Evolutionary conservation across 495 filamentous ascomycete species (phyloP).

Genomic region (Neohortaea acidophila): DNA sequence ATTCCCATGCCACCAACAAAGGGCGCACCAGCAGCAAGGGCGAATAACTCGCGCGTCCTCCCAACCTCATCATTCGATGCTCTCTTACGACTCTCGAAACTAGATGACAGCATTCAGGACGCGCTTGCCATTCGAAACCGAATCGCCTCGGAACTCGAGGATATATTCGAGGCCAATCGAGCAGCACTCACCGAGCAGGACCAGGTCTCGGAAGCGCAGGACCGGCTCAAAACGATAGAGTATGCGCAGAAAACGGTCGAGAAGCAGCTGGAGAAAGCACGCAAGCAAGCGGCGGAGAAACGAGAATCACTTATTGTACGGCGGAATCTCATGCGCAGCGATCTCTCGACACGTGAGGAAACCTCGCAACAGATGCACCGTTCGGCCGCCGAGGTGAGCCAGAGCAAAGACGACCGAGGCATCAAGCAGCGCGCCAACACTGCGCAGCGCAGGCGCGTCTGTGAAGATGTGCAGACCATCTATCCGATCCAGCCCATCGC

Average conservation of each 20-base stretch:
- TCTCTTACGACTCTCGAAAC: conserved; percentile 72
- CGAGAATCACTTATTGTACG: conserved; percentile 49
- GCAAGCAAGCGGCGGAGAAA: conserved; percentile 29
- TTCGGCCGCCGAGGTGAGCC: conserved; percentile 20
- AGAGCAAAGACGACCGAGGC: conserved; percentile 40
- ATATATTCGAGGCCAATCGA: conserved; percentile 45
- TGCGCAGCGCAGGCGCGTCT: conserved; percentile 66
- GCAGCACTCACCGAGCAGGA: conserved; percentile 29
- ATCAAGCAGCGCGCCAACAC: conserved; percentile 39
- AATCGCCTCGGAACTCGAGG: conserved; percentile 62
- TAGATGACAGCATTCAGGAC: conserved; percentile 88
- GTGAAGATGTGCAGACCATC: conserved; percentile 60
- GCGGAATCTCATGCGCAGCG: conserved; percentile 39
- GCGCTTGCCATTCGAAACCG: conserved; percentile 62
- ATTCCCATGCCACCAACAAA: conserved; percentile 1
- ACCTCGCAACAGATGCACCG: background rate
- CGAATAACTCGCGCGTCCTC: conserved; percentile 18
- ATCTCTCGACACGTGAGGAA: conserved; percentile 15
- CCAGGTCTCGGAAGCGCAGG: conserved; percentile 46
- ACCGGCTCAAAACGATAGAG: conserved; percentile 34
- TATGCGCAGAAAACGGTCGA: conserved; percentile 45
- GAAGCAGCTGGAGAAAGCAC: conserved; percentile 46
- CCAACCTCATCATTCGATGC: conserved; percentile 77
- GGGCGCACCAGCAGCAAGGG: conserved; percentile 19
- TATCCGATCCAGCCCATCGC: conserved; percentile 62